phyloP scores from a whole-genome alignment of 1,284 basidiomycete genomes.

The Cystobasidiaceae sp. region DNA sequence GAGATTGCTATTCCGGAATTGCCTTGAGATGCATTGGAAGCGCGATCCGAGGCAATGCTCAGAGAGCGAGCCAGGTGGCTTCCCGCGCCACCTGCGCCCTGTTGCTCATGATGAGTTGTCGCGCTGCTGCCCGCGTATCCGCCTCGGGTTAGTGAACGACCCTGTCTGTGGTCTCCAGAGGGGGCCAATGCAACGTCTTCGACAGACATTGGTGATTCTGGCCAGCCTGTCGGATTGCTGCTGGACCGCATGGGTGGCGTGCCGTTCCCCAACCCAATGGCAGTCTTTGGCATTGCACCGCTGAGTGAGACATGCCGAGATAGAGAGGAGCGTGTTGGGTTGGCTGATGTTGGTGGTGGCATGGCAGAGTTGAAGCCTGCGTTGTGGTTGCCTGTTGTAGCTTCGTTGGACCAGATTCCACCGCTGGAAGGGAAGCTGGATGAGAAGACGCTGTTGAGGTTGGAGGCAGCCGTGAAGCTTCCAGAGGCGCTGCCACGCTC shows the following conservation, averaged over 20 bases:
- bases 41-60: conserved; percentile 15
- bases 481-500: conserved; percentile 14
- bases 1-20: conserved; percentile 38
- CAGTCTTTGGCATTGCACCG: conserved; percentile 11
- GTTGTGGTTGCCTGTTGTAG: not conserved
- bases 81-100: not conserved
- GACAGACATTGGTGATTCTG: conserved; percentile 7
- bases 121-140: not conserved
- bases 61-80: conserved; percentile 13
- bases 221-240: conserved; percentile 5
- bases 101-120: not conserved
- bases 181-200: not conserved
- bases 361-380: not conserved
- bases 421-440: conserved; percentile 20
- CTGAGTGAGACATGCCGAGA: conserved; percentile 21
- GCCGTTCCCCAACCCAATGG: not conserved
- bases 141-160: conserved; percentile 6
- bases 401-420: conserved; percentile 20
- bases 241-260: not conserved
- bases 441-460: conserved; percentile 7
- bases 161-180: conserved; percentile 5
- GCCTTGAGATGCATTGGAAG: not conserved
- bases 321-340: not conserved
- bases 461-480: not conserved
- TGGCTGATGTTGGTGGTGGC: conserved; percentile 8